Evolutionary conservation across 148 eudicot genomes (phyloP), one percentile per base, ranked within the genome.

Genomic region (Rhododendron simsii): DNA sequence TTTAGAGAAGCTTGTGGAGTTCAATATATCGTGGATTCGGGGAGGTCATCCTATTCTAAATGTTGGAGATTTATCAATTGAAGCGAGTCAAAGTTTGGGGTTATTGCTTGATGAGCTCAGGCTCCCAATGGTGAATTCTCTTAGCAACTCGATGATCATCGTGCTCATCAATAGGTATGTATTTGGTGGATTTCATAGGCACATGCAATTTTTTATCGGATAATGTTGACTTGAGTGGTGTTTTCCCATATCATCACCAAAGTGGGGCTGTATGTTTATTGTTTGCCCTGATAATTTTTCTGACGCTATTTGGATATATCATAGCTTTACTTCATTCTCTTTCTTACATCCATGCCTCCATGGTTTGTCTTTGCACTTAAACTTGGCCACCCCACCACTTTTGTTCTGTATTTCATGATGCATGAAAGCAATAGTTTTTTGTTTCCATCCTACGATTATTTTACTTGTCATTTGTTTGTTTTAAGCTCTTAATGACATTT

Each of bases 61-160:
- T 90, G 91, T 93, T 86, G 95, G 95, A 87, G 98, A 97, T 90
- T 91, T 94, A 84, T 93, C 98, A 69, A 79, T 90, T 88, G 98
- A 97, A 92, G 99, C 99, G 44, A 94, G 95, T 89, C 91, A 88
- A 86, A 94, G 93, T 89, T 88, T 95, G 90, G 88, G 95, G 89
- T 83, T 93, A 87, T 91, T 97, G 91, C 98, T 97, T 80, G 99
- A 94, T 93, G 98, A 97, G 91, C 96, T 97, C 83, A 94, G 99
- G 78, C 87, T 86, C 82, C 96, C 98, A 57, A 88, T 88, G 81
- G 92, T 93, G 86, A 94, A 93, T 82, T 94, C 99, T 88, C 95
- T 92, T 69, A 93, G 92, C 87, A 93, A 93, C 85, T 93, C 94
- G 48, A 88, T 89, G 90, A 89, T 93, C 78, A 95, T 97, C 78